Base-by-base conservation (phyloP, 2,329 filamentous ascomycete species). In the Calonectria fujianensis region DNA sequence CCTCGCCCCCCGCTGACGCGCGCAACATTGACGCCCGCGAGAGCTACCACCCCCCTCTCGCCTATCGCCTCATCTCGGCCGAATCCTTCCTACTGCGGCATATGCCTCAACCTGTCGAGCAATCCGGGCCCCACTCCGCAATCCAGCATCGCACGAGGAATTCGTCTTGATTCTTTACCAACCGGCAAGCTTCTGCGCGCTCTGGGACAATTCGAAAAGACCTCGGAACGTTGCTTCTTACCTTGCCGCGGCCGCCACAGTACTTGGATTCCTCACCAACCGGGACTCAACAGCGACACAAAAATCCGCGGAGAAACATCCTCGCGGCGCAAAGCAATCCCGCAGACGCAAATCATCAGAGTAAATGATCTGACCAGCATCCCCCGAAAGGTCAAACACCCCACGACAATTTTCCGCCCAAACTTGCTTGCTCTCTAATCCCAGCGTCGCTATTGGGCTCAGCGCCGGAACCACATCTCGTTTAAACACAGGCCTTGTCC, bases 301-400 rank as follows among this genome's bases (percentile, higher is more conserved):
- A 13, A n/a, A 24, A 13, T 24, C 45, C 45, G 45, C 45, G 45
- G 45, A 48, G 41, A 48, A n/a, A n/a, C 18, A 4, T 5, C 29
- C 57, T 24, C 31, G n/a, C n/a, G 35, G n/a, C 57, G n/a, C 52
- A 61, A n/a, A 13, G 57, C 32, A 61, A 61, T 35, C 31, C 32
- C 18, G 59, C 57, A 70, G 24, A 41, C 48, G 1, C 45, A 48
- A 65, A 73, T 70, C 70, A 70, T 39, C 74, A 75, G 70, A 75
- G 65, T 24, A 54, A 75, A 75, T 75, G 74, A 68, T 70, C 74
- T 75, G 74, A 75, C 67, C 45, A 57, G 59, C 35, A 35, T 31
- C 41, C 39, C 18, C 16, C 20, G 4, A 48, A 39, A 37, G 51
- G 18, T 61, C 52, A 39, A 69, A 61, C 54, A 61, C 54, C 64